phyloP scores from a whole-genome alignment of 352 stramenopile genomes.

The Pythium vanterpoolii region DNA sequence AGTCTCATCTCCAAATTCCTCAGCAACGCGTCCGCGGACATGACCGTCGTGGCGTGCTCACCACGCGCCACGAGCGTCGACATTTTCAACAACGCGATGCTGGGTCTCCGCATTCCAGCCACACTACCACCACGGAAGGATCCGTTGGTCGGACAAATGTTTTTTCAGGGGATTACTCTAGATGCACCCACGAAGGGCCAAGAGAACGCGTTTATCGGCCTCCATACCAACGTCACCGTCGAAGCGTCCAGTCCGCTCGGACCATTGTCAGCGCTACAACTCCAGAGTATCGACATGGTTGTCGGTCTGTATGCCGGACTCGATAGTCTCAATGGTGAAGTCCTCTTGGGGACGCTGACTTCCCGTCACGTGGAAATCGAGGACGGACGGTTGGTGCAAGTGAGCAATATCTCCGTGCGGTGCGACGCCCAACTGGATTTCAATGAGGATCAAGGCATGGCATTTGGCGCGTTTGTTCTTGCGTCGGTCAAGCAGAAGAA shows the following conservation, averaged over 20 bases:
- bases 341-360: slow-evolving; percentile 43
- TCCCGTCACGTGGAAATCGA: slow-evolving; percentile 55
- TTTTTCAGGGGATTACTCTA: slow-evolving; percentile 57
- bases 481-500: slow-evolving; percentile 47
- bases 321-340: slow-evolving; percentile 17
- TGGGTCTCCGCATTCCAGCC: slow-evolving; percentile 63
- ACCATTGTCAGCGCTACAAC: slow-evolving; percentile 46
- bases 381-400: slow-evolving; percentile 46
- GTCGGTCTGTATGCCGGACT: slow-evolving; percentile 40
- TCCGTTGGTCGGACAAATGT: slow-evolving; percentile 56
- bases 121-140: slow-evolving; percentile 56
- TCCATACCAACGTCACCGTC: slow-evolving; percentile 58
- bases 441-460: slow-evolving; percentile 30
- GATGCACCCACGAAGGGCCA: slow-evolving; percentile 36
- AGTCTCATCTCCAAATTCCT: slow-evolving; percentile 77
- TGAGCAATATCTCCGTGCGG: slow-evolving; percentile 72
- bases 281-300: slow-evolving; percentile 59
- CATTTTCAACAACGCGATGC: slow-evolving; percentile 73
- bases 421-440: slow-evolving; percentile 50
- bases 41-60: slow-evolving; percentile 63
- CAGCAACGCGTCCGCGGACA: slow-evolving; percentile 44
- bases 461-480: slow-evolving; percentile 71
- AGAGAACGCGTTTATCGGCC: slow-evolving; percentile 40
- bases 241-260: slow-evolving; percentile 67
- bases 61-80: slow-evolving; percentile 57